Conservation (phyloP, 257 asterid genomes). For the Penstemon eatonii region DNA sequence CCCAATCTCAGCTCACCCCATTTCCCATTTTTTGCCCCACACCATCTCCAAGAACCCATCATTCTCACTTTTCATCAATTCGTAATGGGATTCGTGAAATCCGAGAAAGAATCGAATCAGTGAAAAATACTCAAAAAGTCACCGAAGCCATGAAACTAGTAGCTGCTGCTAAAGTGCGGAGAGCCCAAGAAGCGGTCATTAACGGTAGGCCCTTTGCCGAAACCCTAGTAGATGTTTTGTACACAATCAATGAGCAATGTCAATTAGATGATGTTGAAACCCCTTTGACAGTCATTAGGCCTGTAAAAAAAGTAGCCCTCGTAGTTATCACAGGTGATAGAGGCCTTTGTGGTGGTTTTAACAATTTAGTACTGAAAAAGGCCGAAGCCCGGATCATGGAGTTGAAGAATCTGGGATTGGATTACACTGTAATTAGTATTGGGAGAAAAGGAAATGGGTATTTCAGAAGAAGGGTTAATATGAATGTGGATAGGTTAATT, state of each 20-base stretch:
- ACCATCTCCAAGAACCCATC: constrained; percentile 21
- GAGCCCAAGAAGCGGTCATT: constrained; percentile 75
- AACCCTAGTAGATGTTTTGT: constrained; percentile 53
- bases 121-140: constrained; percentile 62
- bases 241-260: constrained; percentile 56
- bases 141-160: constrained; percentile 79
- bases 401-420: constrained; percentile 48
- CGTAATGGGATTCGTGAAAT: constrained; percentile 56
- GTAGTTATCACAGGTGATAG: constrained; percentile 63
- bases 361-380: constrained; percentile 47
- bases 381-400: constrained; percentile 56
- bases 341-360: constrained; percentile 82
- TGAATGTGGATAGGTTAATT: constrained; percentile 49
- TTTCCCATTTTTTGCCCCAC: constrained; percentile 20
- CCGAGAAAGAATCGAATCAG: constrained; percentile 57
- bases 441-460: constrained; percentile 68
- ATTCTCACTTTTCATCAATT: constrained; percentile 26
- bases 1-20: constrained; percentile 40
- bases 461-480: constrained; percentile 37
- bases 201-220: constrained; percentile 67
- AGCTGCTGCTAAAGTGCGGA: constrained; percentile 72
- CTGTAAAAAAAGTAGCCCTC: constrained; percentile 64
- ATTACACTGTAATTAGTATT: constrained; percentile 52
- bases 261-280: constrained; percentile 58
- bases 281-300: constrained; percentile 61